Percentiles rank a stretch among this genome's conserved stretches.
Conservation (phyloP, 352 stramenopile genomes). For the Globisporangium radiosum region DNA sequence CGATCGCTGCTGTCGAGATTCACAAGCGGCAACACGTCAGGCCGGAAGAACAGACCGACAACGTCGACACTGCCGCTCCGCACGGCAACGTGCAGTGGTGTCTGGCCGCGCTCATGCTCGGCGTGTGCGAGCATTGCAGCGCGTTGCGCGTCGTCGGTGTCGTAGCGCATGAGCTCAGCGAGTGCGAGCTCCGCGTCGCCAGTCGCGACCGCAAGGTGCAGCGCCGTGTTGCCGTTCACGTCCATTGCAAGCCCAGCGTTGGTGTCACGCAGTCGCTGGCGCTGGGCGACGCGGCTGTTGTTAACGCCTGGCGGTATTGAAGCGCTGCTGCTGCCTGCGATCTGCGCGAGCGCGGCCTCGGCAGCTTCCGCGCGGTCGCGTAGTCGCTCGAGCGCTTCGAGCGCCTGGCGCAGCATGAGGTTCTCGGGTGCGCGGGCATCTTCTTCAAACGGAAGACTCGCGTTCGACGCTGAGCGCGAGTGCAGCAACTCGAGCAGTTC, state of each 20-base stretch:
- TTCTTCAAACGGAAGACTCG: slow-evolving; percentile 10
- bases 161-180: slow-evolving; percentile 32
- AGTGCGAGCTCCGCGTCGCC: slow-evolving; percentile 44
- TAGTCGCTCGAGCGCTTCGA: slow-evolving; percentile 48
- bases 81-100: slow-evolving; percentile 61
- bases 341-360: slow-evolving; percentile 43
- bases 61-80: slow-evolving; percentile 52
- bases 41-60: slow-evolving; percentile 69
- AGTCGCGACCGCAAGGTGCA: slow-evolving; percentile 38
- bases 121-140: slow-evolving; percentile 43
- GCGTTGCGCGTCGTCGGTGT: slow-evolving; percentile 23
- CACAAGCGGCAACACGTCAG: slow-evolving; percentile 62
- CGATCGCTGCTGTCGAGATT: slow-evolving; percentile 57
- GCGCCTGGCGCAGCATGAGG: slow-evolving; percentile 34
- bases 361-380: slow-evolving; percentile 51
- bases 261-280: neutral
- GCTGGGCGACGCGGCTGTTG: neutral
- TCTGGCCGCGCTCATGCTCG: slow-evolving; percentile 50
- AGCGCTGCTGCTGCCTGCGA: slow-evolving; percentile 3
- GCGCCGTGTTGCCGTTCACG: slow-evolving; percentile 47
- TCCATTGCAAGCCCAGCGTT: slow-evolving; percentile 27
- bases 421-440: slow-evolving; percentile 15
- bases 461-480: slow-evolving; percentile 7
- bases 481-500: slow-evolving; percentile 10
- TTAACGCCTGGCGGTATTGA: no score